Base-by-base conservation (phyloP, 768 basidiomycete genomes). In the Dentipellis fragilis region DNA sequence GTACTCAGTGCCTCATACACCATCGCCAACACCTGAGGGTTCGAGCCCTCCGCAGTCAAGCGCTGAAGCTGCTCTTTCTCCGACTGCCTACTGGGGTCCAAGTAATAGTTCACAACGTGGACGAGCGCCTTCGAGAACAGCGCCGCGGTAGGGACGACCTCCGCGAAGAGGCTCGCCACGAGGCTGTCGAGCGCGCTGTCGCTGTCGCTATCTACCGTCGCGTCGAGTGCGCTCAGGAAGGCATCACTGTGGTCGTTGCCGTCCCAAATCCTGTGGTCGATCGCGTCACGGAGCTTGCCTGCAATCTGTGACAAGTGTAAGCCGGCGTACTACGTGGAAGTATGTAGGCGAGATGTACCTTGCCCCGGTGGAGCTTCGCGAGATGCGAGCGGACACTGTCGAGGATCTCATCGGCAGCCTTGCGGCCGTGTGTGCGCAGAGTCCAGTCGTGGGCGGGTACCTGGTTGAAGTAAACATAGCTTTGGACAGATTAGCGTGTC, bases 101-200 rank as follows among this genome's bases (percentile, higher is more conserved):
- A 68, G 60, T 80, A 87, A 67, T 80, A 84, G 62, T 85, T 72
- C 50, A 88, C 71, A 21, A 84, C 74, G 54, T 78, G 75, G 3
- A 78, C 72, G 42, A 86, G 66, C 10, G 76, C 73, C 51, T 80
- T 73, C 1, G 81, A 80, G 69, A 80, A 84, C 6, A 79, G 63
- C 0, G 80, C 69, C 2, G 78, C 75, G 14, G 80, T 80, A 5
- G 82, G 80, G 11, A 85, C 73, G 14, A 75, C 64, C 49, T 82
- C 77, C 8, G 75, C 72, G 59, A 86, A 78, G 8, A 81, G 68
- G 23, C 72, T 70, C n/a, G 70, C 66, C 1, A 80, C 74, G n/a
- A 83, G 64, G 21, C 75, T 56, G 65, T 58, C 68, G 56, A 57
- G 62, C 36, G 57, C 65, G 23, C 64, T 64, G 47, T 62, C 59